Conservation (phyloP, 2,329 filamentous ascomycete species). For the Penicillium sp. region DNA sequence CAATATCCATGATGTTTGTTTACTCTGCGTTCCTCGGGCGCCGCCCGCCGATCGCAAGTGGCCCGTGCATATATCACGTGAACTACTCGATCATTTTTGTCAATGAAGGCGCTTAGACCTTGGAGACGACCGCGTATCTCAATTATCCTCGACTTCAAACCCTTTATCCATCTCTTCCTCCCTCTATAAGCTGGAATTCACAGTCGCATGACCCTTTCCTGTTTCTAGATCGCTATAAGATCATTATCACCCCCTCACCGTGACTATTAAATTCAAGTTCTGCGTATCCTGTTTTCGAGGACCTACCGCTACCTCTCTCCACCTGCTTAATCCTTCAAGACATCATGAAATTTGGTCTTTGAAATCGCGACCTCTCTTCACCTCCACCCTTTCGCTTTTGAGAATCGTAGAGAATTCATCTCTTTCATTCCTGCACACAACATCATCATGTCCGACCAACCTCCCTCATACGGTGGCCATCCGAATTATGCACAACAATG, state of each 20-base stretch:
- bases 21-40: slow-evolving; percentile 39
- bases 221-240: neutral
- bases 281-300: neutral
- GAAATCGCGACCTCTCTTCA: slow-evolving; percentile 1
- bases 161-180: neutral
- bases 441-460: slow-evolving; percentile 50
- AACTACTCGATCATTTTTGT: slow-evolving; percentile 25
- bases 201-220: neutral
- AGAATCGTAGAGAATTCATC: neutral
- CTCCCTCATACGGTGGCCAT: slow-evolving; percentile 45
- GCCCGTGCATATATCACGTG: slow-evolving; percentile 30
- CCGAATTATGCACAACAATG: slow-evolving; percentile 40
- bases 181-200: neutral
- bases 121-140: neutral
- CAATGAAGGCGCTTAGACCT: slow-evolving; percentile 17
- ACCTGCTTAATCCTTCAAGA: neutral
- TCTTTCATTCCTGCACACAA: neutral
- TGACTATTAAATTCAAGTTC: neutral
- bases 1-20: slow-evolving; percentile 38
- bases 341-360: slow-evolving; percentile 26
- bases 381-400: neutral
- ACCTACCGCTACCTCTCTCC: neutral
- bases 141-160: neutral
- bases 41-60: slow-evolving; percentile 31
- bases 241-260: neutral